A percentile compares a stretch with the other conserved stretches of the same genome.
Conservation (phyloP, 2,329 filamentous ascomycete species). For the Nemania sp. region DNA sequence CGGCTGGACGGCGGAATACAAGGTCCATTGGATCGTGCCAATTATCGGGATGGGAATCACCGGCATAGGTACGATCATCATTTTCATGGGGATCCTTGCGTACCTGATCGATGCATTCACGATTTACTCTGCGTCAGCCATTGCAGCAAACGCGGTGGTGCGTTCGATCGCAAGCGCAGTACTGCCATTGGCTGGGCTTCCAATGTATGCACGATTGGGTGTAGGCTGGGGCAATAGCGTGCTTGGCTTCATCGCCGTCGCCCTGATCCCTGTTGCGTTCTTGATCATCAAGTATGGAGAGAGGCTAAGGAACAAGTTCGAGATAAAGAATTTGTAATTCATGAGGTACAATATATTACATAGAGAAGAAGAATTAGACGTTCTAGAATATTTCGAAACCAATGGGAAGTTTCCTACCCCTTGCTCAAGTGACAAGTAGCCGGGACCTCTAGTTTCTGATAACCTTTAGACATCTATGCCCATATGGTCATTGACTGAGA, state of each 20-base stretch:
- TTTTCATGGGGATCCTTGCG: not conserved
- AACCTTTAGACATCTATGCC: no score
- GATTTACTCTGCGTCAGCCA: not conserved
- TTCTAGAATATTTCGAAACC: no score
- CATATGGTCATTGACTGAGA: no score
- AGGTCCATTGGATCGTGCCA: not conserved
- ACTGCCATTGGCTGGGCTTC: constrained; percentile 25
- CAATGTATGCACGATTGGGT: constrained; percentile 30
- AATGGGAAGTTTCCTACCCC: no score
- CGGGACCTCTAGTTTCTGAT: no score
- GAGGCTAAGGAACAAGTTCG: not conserved
- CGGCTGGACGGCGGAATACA: not conserved
- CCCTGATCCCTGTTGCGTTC: constrained; percentile 10
- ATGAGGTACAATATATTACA: not conserved
- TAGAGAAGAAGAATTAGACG: no score
- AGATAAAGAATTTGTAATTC: not conserved
- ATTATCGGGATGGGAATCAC: not conserved
- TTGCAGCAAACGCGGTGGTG: not conserved
- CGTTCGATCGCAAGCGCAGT: constrained; percentile 10
- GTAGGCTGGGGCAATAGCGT: constrained; percentile 36
- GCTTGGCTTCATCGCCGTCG: constrained; percentile 30
- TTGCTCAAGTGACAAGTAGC: no score
- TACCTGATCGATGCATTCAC: constrained; percentile 2
- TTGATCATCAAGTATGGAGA: not conserved
- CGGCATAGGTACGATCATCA: not conserved